A percentile compares a stretch with the other conserved stretches of the same genome.
Evolutionary conservation across 2,329 filamentous ascomycete species (phyloP).

Genomic region (Endoconidiophora laricicola): DNA sequence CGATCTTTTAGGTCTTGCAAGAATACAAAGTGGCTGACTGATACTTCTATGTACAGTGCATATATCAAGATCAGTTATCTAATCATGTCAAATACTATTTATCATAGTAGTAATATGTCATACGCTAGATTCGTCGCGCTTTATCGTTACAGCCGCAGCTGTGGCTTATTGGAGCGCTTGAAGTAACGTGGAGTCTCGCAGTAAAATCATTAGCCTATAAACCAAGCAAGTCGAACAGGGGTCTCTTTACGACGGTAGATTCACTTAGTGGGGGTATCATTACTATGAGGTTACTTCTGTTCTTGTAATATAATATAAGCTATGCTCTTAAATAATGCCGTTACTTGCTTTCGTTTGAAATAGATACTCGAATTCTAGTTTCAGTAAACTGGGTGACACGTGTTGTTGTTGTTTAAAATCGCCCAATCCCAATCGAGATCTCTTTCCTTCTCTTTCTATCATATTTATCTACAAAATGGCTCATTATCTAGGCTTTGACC

Average conservation of each 20-base stretch:
- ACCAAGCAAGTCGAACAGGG: background rate
- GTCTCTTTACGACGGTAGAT: background rate
- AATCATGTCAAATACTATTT: too few relatives aligned
- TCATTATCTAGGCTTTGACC: slow-evolving; percentile 82
- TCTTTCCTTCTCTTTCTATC: too few relatives aligned
- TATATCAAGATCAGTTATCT: too few relatives aligned
- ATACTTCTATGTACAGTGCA: background rate
- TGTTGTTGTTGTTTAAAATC: too few relatives aligned
- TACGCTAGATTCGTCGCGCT: background rate
- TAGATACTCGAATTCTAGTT: too few relatives aligned
- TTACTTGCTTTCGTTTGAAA: too few relatives aligned
- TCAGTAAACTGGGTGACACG: too few relatives aligned
- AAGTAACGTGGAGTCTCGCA: background rate
- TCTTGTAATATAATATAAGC: too few relatives aligned
- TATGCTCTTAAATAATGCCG: too few relatives aligned
- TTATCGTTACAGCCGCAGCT: background rate
- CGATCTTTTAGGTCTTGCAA: background rate
- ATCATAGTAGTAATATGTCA: too few relatives aligned
- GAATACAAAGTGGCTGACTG: too few relatives aligned
- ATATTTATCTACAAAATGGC: slow-evolving; percentile 1
- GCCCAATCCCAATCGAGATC: too few relatives aligned
- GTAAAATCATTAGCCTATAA: background rate
- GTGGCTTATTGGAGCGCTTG: slow-evolving; percentile 1
- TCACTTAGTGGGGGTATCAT: background rate
- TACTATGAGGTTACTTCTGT: background rate